Evolutionary conservation across 2,329 filamentous ascomycete species (phyloP), one percentile per base, ranked within the genome.

Genomic region (Scytalidium sp.): DNA sequence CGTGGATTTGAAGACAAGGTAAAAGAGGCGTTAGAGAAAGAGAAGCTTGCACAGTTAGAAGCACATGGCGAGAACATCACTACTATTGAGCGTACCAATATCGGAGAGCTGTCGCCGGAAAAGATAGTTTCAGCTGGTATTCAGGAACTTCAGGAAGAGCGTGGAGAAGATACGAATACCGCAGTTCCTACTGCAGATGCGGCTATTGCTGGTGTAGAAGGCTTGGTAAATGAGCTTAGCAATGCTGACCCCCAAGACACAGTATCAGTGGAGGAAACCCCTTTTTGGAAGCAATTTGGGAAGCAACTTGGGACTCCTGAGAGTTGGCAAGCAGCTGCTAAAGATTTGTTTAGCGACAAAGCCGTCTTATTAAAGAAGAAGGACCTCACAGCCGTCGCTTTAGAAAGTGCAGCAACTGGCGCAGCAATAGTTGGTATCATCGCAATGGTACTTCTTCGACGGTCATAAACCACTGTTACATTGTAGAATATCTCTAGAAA

Each of bases 1-100:
- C 83, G 79, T 58, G 92, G 88, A 20, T 90, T 94, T 60, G 88
- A 90, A 57, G 87, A 90, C 60, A 85, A 91, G 68, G 86, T 91
- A 50, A 76, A 79, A 54, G 78, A 81, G 58, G 83, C 84, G 2
- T 66, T 89, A 46, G 87, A 89, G 62, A 87, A 90, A 66, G 54
- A 64, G 47, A 62, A 60, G 32, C 36, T 56, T 19, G 51, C 48
- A 21, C 42, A 50, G 36, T 46, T 52, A 6, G 46, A 51, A 15
- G 46, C 39, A 5, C 49, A n/a, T n/a, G n/a, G 25, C 13, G 25
- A 7, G 13, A 27, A 27, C 13, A 13, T 27, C 25, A 13, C 25
- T 41, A 45, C 40, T 22, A 42, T 27, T 32, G 21, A 17, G 2
- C 32, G 25, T 10, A 43, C 41, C 9, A 45, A 49, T 21, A 49